phyloP scores from a whole-genome alignment of 1,284 basidiomycete genomes.

The Salmacisia buchloeana region DNA sequence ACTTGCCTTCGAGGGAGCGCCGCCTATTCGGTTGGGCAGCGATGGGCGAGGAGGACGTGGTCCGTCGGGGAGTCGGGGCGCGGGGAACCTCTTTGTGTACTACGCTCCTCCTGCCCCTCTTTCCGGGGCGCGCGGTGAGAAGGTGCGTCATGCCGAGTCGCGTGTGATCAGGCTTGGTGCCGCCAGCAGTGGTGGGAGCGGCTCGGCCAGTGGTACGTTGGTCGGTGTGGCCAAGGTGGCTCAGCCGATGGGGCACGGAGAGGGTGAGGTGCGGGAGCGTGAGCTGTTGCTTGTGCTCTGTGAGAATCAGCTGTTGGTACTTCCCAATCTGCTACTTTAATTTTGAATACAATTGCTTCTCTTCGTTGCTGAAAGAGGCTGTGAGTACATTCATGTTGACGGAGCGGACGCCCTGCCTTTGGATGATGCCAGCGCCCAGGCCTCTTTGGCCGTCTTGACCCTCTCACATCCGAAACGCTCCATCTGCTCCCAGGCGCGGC shows the following conservation, averaged over 20 bases:
- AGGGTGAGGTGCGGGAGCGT: no score
- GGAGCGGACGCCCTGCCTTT: no score
- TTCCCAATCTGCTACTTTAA: not conserved
- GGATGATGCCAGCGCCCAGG: not conserved
- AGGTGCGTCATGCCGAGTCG: conserved; percentile 14
- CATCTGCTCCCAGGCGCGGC: not conserved
- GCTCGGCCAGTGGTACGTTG: not conserved
- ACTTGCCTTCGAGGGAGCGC: conserved; percentile 29
- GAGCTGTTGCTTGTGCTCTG: conserved; percentile 1
- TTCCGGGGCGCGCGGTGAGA: not conserved
- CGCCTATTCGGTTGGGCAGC: conserved; percentile 11
- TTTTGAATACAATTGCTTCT: not conserved
- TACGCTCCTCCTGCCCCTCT: conserved; percentile 11
- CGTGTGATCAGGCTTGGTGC: conserved; percentile 25
- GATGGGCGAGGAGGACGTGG: not conserved
- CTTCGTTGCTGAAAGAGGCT: no score
- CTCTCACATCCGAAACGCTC: not conserved
- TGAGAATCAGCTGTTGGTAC: not conserved
- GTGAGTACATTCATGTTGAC: no score
- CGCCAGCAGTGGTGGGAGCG: not conserved
- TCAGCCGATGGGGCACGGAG: not conserved
- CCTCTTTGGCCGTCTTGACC: conserved; percentile 5
- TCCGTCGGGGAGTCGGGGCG: conserved; percentile 10
- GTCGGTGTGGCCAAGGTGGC: not conserved
- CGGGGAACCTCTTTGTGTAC: conserved; percentile 40